Evolutionary conservation across 306 rosid species (phyloP).

Genomic region (Datisca glomerata): DNA sequence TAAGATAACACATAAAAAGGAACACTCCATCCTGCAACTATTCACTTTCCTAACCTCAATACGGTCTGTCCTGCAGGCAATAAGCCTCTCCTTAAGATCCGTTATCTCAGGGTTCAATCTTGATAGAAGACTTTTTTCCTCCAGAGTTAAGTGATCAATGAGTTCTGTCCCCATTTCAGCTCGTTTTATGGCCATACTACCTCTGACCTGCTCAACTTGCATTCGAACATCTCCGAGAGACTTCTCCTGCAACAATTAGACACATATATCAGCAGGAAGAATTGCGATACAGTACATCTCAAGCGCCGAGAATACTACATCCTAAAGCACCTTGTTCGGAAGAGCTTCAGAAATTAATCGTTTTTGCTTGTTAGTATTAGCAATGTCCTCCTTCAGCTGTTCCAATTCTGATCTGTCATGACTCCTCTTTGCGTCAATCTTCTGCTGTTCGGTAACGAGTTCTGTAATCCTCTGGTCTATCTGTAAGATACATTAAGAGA

Average conservation of each 20-base stretch:
- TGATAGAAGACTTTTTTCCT: slow-evolving; percentile 69
- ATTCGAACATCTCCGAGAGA: slow-evolving; percentile 68
- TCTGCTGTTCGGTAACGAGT: slow-evolving; percentile 91
- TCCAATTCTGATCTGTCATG: slow-evolving; percentile 71
- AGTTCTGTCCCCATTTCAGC: slow-evolving; percentile 97
- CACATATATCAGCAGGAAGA: slow-evolving; percentile 14
- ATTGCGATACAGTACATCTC: neutral
- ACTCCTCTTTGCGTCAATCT: slow-evolving; percentile 59
- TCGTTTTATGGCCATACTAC: slow-evolving; percentile 67
- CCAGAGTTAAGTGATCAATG: slow-evolving; percentile 83
- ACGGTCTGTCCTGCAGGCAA: slow-evolving; percentile 80
- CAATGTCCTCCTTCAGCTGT: slow-evolving; percentile 83
- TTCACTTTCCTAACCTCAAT: slow-evolving; percentile 54
- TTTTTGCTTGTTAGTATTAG: slow-evolving; percentile 76
- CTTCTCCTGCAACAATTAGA: slow-evolving; percentile 57
- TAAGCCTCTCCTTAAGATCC: slow-evolving; percentile 73
- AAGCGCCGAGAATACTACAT: neutral
- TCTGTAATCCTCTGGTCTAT: slow-evolving; percentile 72
- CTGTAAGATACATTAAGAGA: slow-evolving; percentile 65
- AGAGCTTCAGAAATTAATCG: slow-evolving; percentile 54
- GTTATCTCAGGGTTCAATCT: slow-evolving; percentile 83
- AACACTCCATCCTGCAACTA: slow-evolving; percentile 1
- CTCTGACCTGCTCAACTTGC: slow-evolving; percentile 83
- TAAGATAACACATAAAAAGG: slow-evolving; percentile 3
- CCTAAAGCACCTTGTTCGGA: slow-evolving; percentile 53